Percentiles rank a stretch among this genome's conserved stretches.
phyloP scores from a whole-genome alignment of 352 stramenopile genomes.

The Pythium monospermum region DNA sequence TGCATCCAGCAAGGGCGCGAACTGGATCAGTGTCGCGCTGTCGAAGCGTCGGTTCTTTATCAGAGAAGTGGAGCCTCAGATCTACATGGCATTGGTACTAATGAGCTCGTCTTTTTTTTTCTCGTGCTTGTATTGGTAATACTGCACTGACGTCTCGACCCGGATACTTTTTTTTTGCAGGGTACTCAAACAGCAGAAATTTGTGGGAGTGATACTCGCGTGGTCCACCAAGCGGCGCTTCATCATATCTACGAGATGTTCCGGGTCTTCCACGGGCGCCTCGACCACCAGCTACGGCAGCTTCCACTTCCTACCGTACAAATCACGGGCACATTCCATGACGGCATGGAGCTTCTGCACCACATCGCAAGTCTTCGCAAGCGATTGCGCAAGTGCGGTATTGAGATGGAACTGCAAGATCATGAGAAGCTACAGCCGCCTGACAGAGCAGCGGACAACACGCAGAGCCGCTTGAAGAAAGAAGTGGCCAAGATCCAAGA shows the following conservation, averaged over 20 bases:
- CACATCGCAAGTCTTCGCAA: slow-evolving; percentile 33
- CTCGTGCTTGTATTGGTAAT: too few species aligned
- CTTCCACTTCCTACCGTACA: neutral
- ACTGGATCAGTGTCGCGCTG: slow-evolving; percentile 47
- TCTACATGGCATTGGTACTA: slow-evolving; percentile 57
- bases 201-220: slow-evolving; percentile 31
- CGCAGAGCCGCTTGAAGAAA: neutral
- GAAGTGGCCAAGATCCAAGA: slow-evolving; percentile 10
- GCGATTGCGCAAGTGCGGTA: slow-evolving; percentile 37
- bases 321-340: neutral
- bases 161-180: neutral
- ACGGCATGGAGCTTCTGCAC: slow-evolving; percentile 52
- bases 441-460: slow-evolving; percentile 4
- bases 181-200: neutral
- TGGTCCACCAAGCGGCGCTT: slow-evolving; percentile 33
- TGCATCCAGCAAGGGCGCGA: neutral
- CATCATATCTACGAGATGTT: slow-evolving; percentile 48
- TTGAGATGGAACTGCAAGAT: slow-evolving; percentile 24
- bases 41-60: slow-evolving; percentile 37
- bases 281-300: slow-evolving; percentile 33
- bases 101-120: neutral
- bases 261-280: slow-evolving; percentile 44
- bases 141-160: too few species aligned
- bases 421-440: too few species aligned
- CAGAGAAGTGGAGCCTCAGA: slow-evolving; percentile 46